phyloP scores from a whole-genome alignment of 148 eudicot genomes.

The Nepenthes gracilis region DNA sequence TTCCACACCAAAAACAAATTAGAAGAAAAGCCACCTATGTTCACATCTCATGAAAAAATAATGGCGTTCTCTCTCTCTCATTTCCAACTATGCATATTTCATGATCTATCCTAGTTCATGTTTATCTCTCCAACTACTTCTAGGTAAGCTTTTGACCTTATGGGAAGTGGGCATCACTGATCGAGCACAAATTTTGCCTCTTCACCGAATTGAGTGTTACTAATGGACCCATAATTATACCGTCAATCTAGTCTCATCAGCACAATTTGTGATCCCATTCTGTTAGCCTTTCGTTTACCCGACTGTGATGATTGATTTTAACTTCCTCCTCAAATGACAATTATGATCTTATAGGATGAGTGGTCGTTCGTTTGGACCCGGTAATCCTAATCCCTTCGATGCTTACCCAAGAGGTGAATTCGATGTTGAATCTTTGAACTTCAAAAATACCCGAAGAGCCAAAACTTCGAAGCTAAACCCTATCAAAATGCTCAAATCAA shows the following conservation, averaged over 20 bases:
- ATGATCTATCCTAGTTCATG: too few relatives aligned
- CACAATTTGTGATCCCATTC: constrained; percentile 4
- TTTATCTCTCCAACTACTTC: not conserved
- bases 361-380: constrained; percentile 42
- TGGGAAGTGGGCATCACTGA: not conserved
- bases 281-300: constrained; percentile 2
- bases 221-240: too few relatives aligned
- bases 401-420: constrained; percentile 73
- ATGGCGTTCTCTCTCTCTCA: too few relatives aligned
- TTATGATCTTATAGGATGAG: constrained; percentile 31
- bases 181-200: not conserved
- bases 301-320: constrained; percentile 8
- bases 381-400: constrained; percentile 57
- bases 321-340: constrained; percentile 2
- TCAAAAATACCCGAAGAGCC: constrained; percentile 39
- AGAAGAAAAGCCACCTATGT: too few relatives aligned
- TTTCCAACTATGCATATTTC: too few relatives aligned
- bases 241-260: too few relatives aligned
- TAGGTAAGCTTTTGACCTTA: too few relatives aligned
- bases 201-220: too few relatives aligned
- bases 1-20: too few relatives aligned
- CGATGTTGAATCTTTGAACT: constrained; percentile 68
- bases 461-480: constrained; percentile 27
- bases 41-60: too few relatives aligned
- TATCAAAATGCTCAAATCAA: constrained; percentile 46